phyloP scores from a whole-genome alignment of 768 basidiomycete species.

The Mrakia frigida region DNA sequence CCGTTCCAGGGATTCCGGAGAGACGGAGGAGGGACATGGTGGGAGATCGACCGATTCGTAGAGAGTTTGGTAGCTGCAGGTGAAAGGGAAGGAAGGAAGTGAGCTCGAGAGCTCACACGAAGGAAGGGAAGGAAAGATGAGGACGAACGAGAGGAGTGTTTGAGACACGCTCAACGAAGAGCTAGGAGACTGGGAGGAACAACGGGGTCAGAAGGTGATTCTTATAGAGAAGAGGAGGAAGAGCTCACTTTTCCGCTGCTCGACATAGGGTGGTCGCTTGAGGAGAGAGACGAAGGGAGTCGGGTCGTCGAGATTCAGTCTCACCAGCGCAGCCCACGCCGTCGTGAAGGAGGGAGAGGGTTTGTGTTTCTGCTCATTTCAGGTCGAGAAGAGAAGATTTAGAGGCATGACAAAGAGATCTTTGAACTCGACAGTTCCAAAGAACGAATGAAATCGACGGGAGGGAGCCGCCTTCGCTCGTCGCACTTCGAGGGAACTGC shows the following conservation, averaged over 20 bases:
- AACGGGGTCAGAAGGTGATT: not conserved
- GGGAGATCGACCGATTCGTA: slow-evolving; percentile 24
- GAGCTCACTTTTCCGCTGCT: not conserved
- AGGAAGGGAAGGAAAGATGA: slow-evolving; percentile 2
- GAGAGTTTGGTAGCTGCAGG: slow-evolving; percentile 7
- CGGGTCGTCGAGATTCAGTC: not conserved
- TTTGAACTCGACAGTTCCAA: too few relatives aligned
- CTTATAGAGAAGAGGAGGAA: not conserved
- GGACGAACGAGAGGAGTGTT: slow-evolving; percentile 17
- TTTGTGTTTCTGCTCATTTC: too few relatives aligned
- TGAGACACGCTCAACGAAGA: slow-evolving; percentile 17
- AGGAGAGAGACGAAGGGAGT: not conserved
- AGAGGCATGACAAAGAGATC: too few relatives aligned
- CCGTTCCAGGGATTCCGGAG: not conserved
- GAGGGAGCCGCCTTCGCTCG: too few relatives aligned
- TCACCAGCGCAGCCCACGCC: not conserved
- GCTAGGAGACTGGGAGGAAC: not conserved
- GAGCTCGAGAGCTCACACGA: not conserved
- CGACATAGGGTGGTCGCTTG: slow-evolving; percentile 16
- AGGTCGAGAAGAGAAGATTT: too few relatives aligned
- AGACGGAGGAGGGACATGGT: slow-evolving; percentile 5
- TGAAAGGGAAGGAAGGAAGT: not conserved
- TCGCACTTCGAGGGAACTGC: too few relatives aligned
- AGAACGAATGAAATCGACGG: too few relatives aligned
- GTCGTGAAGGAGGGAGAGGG: too few relatives aligned